These are phyloP conservation scores for Candida sanyaensis DNA, from an alignment of 1,139 yeast species.

Conservation along the genomic window DNA sequence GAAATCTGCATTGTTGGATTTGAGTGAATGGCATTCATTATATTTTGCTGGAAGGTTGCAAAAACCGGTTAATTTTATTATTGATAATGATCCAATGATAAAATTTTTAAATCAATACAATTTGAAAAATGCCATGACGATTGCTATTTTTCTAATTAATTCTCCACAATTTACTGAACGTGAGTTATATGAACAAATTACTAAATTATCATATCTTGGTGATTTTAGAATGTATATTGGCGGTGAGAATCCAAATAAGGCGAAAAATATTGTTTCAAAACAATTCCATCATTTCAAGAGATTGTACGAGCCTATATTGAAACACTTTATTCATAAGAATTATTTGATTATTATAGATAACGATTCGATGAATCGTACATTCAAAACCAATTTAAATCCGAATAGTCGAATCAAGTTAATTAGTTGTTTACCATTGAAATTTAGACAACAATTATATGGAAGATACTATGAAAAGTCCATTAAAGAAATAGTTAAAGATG, in stretches of 20 bases:
- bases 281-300: slow-evolving; percentile 69
- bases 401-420: slow-evolving; percentile 30
- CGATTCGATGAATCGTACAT: slow-evolving; percentile 18
- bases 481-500: slow-evolving; percentile 20
- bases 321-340: slow-evolving; percentile 24
- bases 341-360: slow-evolving; percentile 19
- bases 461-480: slow-evolving; percentile 38
- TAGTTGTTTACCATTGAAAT: slow-evolving; percentile 52
- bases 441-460: slow-evolving; percentile 46
- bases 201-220: slow-evolving; percentile 84
- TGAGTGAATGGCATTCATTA: slow-evolving; percentile 79
- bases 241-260: slow-evolving; percentile 90
- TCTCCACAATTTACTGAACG: slow-evolving; percentile 52
- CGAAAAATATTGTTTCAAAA: slow-evolving; percentile 77
- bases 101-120: slow-evolving; percentile 74
- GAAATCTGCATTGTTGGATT: slow-evolving; percentile 61
- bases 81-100: slow-evolving; percentile 45
- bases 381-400: slow-evolving; percentile 20
- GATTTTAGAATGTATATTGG: slow-evolving; percentile 87
- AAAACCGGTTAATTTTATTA: slow-evolving; percentile 82
- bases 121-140: slow-evolving; percentile 72
- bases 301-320: slow-evolving; percentile 67
- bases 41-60: slow-evolving; percentile 93
- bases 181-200: slow-evolving; percentile 72
- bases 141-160: slow-evolving; percentile 59